Evolutionary conservation across 2,329 filamentous ascomycete genomes (phyloP).

Genomic region (Ophiostoma novo-ulmi): DNA sequence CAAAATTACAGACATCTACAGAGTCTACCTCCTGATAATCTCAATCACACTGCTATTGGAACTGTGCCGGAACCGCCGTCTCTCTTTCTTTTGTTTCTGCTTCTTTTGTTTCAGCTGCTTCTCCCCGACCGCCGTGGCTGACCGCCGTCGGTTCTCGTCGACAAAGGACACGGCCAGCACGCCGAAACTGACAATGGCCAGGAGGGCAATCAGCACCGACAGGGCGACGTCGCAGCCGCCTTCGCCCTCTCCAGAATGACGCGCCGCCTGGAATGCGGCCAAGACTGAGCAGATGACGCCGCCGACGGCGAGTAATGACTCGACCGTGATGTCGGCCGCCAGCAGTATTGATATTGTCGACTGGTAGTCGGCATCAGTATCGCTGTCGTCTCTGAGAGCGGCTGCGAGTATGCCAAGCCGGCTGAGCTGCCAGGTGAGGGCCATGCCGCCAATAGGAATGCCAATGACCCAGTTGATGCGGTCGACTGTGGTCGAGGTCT

Average conservation of each 20-base stretch:
- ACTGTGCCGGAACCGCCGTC: not conserved
- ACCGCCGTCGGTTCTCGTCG: not conserved
- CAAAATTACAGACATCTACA: not conserved
- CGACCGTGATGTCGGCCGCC: not conserved
- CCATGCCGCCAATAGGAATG: not conserved
- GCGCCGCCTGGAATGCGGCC: not conserved
- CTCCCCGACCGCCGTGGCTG: not conserved
- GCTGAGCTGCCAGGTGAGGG: not conserved
- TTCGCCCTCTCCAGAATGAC: not conserved
- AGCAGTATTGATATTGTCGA: not conserved
- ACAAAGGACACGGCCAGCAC: not conserved
- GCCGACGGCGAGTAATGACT: not conserved
- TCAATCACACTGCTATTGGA: slow-evolving; percentile 5
- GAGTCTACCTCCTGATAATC: not conserved
- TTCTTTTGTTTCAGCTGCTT: not conserved
- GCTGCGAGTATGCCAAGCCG: not conserved
- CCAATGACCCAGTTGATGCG: slow-evolving; percentile 7
- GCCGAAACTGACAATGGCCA: not conserved
- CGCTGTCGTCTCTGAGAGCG: not conserved
- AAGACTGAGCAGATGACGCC: not conserved
- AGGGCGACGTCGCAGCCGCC: not conserved
- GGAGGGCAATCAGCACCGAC: not conserved
- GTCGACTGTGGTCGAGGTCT: not conserved
- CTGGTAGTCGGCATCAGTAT: not conserved
- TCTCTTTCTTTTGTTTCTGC: not conserved